A percentile compares a stretch with the other conserved stretches of the same genome.
Evolutionary conservation across 257 asterid genomes (phyloP).

Genomic region (Nicotiana tomentosiformis): DNA sequence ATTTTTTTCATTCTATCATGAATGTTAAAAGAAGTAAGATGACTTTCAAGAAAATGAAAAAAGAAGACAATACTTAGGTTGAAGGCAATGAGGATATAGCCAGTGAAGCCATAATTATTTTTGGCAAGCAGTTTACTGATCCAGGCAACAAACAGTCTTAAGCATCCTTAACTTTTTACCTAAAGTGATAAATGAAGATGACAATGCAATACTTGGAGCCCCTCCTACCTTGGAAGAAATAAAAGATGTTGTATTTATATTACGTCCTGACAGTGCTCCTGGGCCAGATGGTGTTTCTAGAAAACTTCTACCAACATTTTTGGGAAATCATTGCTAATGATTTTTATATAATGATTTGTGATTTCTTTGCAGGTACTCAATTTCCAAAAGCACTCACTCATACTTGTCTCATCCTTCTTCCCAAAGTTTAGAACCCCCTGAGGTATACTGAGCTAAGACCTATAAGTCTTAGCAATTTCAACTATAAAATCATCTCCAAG

Average conservation of each 20-base stretch:
- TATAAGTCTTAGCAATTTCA: neutral
- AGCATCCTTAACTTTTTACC: neutral
- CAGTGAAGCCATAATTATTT: neutral
- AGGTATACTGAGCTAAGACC: neutral
- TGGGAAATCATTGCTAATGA: neutral
- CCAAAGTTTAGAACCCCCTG: neutral
- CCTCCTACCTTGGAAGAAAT: neutral
- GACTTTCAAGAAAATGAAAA: too few relatives aligned
- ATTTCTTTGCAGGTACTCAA: neutral
- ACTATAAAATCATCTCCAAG: neutral
- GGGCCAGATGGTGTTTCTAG: neutral
- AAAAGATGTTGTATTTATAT: neutral
- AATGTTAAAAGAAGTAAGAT: neutral
- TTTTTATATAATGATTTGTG: neutral
- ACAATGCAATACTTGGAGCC: neutral
- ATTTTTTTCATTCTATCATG: neutral
- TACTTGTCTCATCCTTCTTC: neutral
- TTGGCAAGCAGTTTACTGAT: neutral
- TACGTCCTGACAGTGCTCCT: neutral
- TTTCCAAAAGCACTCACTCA: neutral
- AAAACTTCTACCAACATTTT: neutral
- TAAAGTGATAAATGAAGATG: neutral
- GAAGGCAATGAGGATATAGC: neutral
- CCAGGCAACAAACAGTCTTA: neutral
- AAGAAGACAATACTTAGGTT: neutral